Evolutionary conservation across 2,329 filamentous ascomycete genomes (phyloP), one percentile per base, ranked within the genome.

Genomic region (Metarhizium brunneum): DNA sequence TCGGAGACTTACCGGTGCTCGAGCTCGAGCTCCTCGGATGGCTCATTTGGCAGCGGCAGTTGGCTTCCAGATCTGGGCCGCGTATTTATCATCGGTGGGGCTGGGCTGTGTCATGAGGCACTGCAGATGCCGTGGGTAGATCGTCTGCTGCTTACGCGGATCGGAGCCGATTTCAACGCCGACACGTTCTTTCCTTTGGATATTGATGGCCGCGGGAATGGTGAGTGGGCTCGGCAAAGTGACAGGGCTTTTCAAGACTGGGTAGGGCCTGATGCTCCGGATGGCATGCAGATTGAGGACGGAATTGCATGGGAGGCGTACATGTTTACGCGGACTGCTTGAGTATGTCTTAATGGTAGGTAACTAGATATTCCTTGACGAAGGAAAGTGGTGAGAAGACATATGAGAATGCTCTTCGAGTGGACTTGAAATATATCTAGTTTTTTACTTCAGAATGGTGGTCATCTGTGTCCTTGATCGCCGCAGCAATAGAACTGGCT

Each of bases 281-380:
- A 25, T 14, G 47, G 47, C 7, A 30, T 49, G 25, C 47, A 49
- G 47, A 49, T 5, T 16, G 47, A 49, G 47, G 14, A n/a, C 29
- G 47, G 47, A 7, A 49, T 49, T 32, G 4, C 13, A n/a, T 49
- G 47, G 47, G 47, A 49, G 30, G 29, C 47, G 47, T 49, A 49
- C 29, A 49, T 49, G 47, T 49, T 49, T 10, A 49, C 20, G 29
- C 8, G 47, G 13, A 32, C 4, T 11, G 2, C 1, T 14, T 1
- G 2, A 11, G 2, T 16, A 5, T 14, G 10, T 14, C 5, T 7
- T 5, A 2, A 40, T 13, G 38, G 38, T 14, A 16, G 38, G 2
- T 4, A 25, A 4, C 1, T 1, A 25, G 25, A 25, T 25, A 25
- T 4, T 25, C 0, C 3, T 4, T 25, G 1, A 25, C 3, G 25